Evolutionary conservation across 257 asterid genomes (phyloP).

Genomic region (Solanum arcanum): DNA sequence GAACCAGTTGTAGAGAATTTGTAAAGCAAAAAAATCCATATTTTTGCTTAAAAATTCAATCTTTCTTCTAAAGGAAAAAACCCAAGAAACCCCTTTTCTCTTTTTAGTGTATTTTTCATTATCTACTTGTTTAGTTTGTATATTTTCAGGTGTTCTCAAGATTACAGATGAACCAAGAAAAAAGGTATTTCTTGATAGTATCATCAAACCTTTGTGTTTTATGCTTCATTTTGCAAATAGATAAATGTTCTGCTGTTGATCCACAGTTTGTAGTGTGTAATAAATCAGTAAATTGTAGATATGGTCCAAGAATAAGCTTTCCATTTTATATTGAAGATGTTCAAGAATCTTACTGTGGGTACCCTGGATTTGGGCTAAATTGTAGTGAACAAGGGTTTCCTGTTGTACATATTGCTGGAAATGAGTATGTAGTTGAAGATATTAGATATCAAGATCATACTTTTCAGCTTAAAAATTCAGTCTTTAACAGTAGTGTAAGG

Average conservation of each 20-base stretch:
- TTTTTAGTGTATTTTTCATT: neutral
- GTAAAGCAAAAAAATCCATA: slow-evolving; percentile 2
- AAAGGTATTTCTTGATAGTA: neutral
- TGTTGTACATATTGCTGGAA: slow-evolving; percentile 7
- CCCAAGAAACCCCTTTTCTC: neutral
- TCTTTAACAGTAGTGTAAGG: neutral
- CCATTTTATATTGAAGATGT: slow-evolving; percentile 32
- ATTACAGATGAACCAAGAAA: slow-evolving; percentile 15
- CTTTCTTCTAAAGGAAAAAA: neutral
- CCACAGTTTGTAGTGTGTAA: slow-evolving; percentile 29
- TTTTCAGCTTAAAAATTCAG: slow-evolving; percentile 18
- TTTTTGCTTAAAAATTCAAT: neutral
- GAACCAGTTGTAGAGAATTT: neutral
- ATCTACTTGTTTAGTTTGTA: neutral
- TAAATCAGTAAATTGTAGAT: slow-evolving; percentile 12
- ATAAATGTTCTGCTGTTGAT: slow-evolving; percentile 21
- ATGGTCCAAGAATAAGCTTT: slow-evolving; percentile 38
- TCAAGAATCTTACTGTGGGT: slow-evolving; percentile 43
- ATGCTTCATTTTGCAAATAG: slow-evolving; percentile 12
- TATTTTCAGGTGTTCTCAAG: slow-evolving; percentile 1
- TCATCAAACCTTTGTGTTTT: slow-evolving; percentile 13
- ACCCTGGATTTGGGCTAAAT: slow-evolving; percentile 17
- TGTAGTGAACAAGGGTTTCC: slow-evolving; percentile 34
- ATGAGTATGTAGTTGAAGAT: slow-evolving; percentile 16
- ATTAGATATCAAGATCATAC: slow-evolving; percentile 21